Evolutionary conservation across 495 filamentous ascomycete genomes (phyloP).

Genomic region (Friedmanniomyces simplex): DNA sequence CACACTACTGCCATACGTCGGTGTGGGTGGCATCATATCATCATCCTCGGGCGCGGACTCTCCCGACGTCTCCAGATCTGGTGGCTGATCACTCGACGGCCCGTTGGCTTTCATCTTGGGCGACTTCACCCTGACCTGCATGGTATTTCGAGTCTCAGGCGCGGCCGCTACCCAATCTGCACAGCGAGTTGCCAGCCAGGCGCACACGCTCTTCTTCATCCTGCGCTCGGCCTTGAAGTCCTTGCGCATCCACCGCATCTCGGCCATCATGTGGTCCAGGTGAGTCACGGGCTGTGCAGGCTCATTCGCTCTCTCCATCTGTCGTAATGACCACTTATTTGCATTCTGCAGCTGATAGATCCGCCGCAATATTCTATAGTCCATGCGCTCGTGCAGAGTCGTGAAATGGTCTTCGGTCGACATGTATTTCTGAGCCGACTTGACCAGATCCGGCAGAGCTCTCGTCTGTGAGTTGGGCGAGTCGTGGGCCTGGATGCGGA

Average conservation of each 20-base stretch:
- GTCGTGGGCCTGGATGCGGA: conserved; percentile 55
- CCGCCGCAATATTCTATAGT: conserved; percentile 67
- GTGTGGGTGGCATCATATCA: conserved; percentile 28
- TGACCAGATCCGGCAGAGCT: conserved; percentile 56
- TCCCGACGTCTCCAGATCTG: conserved; percentile 25
- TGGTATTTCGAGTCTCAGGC: conserved; percentile 46
- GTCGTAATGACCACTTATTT: conserved; percentile 82
- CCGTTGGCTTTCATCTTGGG: not conserved
- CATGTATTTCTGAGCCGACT: conserved; percentile 70
- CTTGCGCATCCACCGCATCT: conserved; percentile 95
- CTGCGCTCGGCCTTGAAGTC: conserved; percentile 91
- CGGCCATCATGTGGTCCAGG: conserved; percentile 73
- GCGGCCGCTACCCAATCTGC: conserved; percentile 63
- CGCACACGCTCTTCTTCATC: conserved; percentile 78
- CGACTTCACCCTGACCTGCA: conserved; percentile 51
- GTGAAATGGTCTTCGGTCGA: conserved; percentile 66
- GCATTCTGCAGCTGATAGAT: conserved; percentile 83
- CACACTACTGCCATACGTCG: not conserved
- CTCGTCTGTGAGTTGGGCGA: conserved; percentile 41
- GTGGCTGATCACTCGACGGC: conserved; percentile 7
- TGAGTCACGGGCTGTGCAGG: conserved; percentile 64
- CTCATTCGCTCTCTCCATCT: conserved; percentile 68
- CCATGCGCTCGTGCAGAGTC: conserved; percentile 69
- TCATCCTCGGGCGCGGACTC: conserved; percentile 30
- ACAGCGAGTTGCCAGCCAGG: conserved; percentile 66